phyloP scores from a whole-genome alignment of 805 yeast genomes.

The Monosporozyma servazzii region DNA sequence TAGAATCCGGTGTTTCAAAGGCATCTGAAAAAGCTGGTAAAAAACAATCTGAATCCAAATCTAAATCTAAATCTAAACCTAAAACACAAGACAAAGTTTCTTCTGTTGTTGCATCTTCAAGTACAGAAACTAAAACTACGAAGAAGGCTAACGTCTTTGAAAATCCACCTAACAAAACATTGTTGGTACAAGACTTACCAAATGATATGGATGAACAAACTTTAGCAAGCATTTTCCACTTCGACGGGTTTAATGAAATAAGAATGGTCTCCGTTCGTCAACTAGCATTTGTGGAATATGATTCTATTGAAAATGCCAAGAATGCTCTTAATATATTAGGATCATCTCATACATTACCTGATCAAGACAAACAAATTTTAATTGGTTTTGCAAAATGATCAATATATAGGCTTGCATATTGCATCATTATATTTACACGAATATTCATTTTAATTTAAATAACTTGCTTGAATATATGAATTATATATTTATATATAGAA shows the following conservation, averaged over 20 bases:
- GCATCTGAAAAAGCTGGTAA: neutral
- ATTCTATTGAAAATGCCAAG: slow-evolving; percentile 42
- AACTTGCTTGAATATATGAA: neutral
- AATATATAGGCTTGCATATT: neutral
- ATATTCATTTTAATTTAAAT: neutral
- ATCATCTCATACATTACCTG: slow-evolving; percentile 6
- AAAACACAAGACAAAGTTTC: neutral
- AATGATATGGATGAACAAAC: slow-evolving; percentile 32
- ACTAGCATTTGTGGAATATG: slow-evolving; percentile 77
- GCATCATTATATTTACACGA: neutral
- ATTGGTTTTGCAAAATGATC: slow-evolving; percentile 26
- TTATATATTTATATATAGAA: slow-evolving; percentile 1
- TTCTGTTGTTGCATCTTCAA: neutral
- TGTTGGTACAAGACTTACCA: slow-evolving; percentile 62
- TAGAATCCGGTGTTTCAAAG: neutral
- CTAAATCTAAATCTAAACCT: neutral
- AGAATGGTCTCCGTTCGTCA: slow-evolving; percentile 58
- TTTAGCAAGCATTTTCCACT: slow-evolving; percentile 39
- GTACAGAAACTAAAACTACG: slow-evolving; percentile 2
- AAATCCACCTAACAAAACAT: slow-evolving; percentile 58
- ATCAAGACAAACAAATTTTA: slow-evolving; percentile 5
- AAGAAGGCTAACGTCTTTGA: slow-evolving; percentile 11
- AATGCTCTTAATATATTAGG: slow-evolving; percentile 12
- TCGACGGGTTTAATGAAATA: slow-evolving; percentile 54
- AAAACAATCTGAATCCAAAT: neutral